These are phyloP conservation scores for Thalassia testudinum DNA, from an alignment of 116 monocot genomes.

Conservation along the genomic window DNA sequence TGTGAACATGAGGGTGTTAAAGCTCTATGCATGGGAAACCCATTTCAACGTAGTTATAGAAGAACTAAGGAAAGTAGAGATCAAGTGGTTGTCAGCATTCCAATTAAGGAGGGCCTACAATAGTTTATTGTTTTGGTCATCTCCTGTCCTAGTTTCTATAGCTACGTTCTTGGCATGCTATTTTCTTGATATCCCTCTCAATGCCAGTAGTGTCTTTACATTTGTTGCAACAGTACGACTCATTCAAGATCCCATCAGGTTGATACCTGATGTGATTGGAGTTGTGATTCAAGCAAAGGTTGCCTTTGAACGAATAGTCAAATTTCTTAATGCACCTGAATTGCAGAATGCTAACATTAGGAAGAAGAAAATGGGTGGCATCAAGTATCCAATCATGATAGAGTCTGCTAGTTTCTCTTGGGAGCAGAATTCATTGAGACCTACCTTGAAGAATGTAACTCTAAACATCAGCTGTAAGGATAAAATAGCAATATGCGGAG, in stretches of 20 bases:
- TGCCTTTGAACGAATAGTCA: slow-evolving; percentile 44
- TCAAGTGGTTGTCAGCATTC: slow-evolving; percentile 53
- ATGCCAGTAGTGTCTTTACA: slow-evolving; percentile 83
- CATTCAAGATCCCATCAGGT: slow-evolving; percentile 72
- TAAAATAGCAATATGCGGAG: slow-evolving; percentile 87
- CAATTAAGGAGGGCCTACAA: slow-evolving; percentile 65
- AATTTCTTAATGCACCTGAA: slow-evolving; percentile 69
- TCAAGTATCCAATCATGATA: slow-evolving; percentile 23
- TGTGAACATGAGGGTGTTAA: slow-evolving; percentile 75
- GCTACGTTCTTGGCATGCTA: slow-evolving; percentile 71
- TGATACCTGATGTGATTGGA: slow-evolving; percentile 72
- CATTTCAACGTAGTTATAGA: slow-evolving; percentile 56
- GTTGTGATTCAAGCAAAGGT: slow-evolving; percentile 90
- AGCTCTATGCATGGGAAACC: slow-evolving; percentile 81
- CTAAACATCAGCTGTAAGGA: slow-evolving; percentile 36
- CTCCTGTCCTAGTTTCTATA: slow-evolving; percentile 67
- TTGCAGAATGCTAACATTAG: slow-evolving; percentile 26
- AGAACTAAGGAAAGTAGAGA: slow-evolving; percentile 41
- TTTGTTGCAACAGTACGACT: slow-evolving; percentile 77
- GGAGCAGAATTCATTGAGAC: slow-evolving; percentile 39
- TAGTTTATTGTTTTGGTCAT: slow-evolving; percentile 65
- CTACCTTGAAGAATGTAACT: slow-evolving; percentile 40
- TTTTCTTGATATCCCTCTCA: slow-evolving; percentile 46
- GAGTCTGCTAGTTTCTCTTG: slow-evolving; percentile 65
- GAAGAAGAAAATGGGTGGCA: slow-evolving; percentile 2